Evolutionary conservation across 371 early-diverging fungal genomes (phyloP), one percentile per base, ranked within the genome.

Genomic region (Coemansia sp.): DNA sequence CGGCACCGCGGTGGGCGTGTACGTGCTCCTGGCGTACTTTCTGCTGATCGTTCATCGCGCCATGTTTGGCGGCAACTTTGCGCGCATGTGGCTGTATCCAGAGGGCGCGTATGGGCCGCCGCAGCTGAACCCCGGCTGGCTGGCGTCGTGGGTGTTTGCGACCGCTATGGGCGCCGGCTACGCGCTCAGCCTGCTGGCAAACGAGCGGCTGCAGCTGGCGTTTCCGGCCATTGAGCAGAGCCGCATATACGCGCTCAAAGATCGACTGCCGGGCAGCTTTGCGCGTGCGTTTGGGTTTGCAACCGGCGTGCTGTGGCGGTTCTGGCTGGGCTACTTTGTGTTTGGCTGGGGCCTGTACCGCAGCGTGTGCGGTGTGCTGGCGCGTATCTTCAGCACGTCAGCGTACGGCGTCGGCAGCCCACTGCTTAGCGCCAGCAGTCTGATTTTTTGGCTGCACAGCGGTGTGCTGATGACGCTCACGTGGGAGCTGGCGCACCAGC

Each of bases 401-500:
- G 50, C 73, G 26, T 75, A 75, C 32, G 59, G 45, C 31, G 67
- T 72, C 31, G 62, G 67, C 26, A 78, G 67, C 38, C 78, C 78
- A 35, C 47, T 76, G 52, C 58, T 68, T 9, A 78, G 78, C 38
- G 56, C 42, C 34, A 45, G 59, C 31, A 49, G 40, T 14, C 36
- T 70, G 4, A 31, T 48, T 48, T 70, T 70, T 26, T 63, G 66
- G 76, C 59, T 70, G 9, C 73, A 60, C n/a, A 59, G 63, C 34
- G 49, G 64, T 39, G 55, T 60, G 36, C 39, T 68, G 50, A 57
- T 51, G 16, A 54, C 59, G 13, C 57, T 70, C 13, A 55, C 62
- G 10, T 78, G 76, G 76, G 78, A 78, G 58, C 54, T 65, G 16
- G 65, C 76, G 10, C 67, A 75, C n/a, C 70, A 59, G 52, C 53